phyloP scores from a whole-genome alignment of 1,284 basidiomycete genomes.

The Rhodotorula mucilaginosa region DNA sequence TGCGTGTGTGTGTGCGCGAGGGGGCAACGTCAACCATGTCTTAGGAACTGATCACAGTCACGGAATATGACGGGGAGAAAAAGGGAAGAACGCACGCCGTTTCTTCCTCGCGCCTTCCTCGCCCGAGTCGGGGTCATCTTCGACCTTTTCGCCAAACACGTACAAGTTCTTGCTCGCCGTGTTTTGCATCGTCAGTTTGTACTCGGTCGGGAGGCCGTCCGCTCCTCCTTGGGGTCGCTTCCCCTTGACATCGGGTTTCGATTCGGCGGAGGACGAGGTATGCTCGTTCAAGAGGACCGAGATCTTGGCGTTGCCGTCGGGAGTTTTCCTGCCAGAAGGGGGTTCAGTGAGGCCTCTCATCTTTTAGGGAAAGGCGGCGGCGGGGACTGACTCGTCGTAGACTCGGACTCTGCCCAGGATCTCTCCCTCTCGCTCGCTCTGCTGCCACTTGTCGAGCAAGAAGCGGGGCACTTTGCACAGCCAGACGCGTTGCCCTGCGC shows the following conservation, averaged over 20 bases:
- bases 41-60: background rate
- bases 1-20: background rate
- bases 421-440: slow-evolving; percentile 52
- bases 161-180: slow-evolving; percentile 44
- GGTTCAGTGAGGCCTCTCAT: no score
- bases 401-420: slow-evolving; percentile 54
- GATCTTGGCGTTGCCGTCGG: slow-evolving; percentile 39
- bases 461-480: slow-evolving; percentile 51
- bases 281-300: slow-evolving; percentile 37
- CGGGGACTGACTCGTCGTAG: slow-evolving; percentile 49
- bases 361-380: no score
- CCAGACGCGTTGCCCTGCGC: slow-evolving; percentile 28
- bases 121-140: slow-evolving; percentile 40
- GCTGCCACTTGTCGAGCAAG: slow-evolving; percentile 54
- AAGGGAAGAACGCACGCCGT: slow-evolving; percentile 34
- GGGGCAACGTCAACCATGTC: no score
- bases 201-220: slow-evolving; percentile 41
- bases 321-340: slow-evolving; percentile 26
- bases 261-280: background rate
- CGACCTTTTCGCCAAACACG: slow-evolving; percentile 45
- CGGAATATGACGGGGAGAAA: no score
- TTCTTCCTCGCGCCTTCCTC: slow-evolving; percentile 37
- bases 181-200: slow-evolving; percentile 44
- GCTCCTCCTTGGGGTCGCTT: slow-evolving; percentile 12
- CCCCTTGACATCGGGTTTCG: slow-evolving; percentile 25